phyloP scores from a whole-genome alignment of 1,284 basidiomycete species.

The Ustilago loliicola region DNA sequence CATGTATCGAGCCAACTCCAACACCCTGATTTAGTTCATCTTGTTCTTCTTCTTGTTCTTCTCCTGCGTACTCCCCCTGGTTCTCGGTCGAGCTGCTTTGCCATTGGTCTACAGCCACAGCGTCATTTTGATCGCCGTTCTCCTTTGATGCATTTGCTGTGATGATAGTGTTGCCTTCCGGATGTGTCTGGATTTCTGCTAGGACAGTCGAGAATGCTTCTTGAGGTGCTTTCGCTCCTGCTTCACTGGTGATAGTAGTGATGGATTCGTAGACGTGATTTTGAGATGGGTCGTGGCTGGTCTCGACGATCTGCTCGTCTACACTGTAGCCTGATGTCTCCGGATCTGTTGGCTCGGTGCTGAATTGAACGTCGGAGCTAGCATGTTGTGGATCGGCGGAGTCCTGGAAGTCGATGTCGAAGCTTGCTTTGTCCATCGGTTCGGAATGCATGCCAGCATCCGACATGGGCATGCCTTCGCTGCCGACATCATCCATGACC shows the following conservation, averaged over 20 bases:
- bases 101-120: neutral
- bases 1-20: neutral
- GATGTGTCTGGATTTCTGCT: neutral
- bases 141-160: neutral
- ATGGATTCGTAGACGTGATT: conserved; percentile 1
- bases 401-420: conserved; percentile 42
- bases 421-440: conserved; percentile 18
- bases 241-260: neutral
- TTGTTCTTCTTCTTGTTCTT: conserved; percentile 13
- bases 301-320: conserved; percentile 1
- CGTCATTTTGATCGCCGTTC: neutral
- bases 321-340: conserved; percentile 2
- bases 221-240: neutral
- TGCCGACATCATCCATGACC: conserved; percentile 33
- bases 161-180: neutral
- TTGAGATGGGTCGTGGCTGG: neutral
- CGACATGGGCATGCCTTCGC: conserved; percentile 34
- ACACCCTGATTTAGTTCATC: conserved; percentile 12
- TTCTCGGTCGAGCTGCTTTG: neutral
- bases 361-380: neutral
- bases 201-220: neutral
- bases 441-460: conserved; percentile 24
- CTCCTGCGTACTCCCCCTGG: neutral
- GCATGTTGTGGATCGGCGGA: neutral
- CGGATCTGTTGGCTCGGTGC: neutral